Conservation (phyloP, 148 eudicot species). For the Vaccinium macrocarpon region DNA sequence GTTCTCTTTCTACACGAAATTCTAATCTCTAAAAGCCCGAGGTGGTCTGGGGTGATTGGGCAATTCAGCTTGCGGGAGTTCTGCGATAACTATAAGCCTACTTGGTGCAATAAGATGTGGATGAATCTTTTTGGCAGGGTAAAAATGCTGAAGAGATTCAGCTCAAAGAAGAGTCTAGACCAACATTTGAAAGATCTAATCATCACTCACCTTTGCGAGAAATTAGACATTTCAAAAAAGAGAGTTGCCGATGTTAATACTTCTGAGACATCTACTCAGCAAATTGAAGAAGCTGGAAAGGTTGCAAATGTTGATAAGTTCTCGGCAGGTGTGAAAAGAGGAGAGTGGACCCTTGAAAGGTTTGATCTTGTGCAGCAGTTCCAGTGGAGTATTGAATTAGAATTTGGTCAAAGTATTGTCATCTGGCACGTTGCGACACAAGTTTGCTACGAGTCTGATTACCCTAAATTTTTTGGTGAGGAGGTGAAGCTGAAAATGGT, state of each 20-base stretch:
- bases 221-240: neutral
- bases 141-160: neutral
- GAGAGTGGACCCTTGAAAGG: neutral
- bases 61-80: neutral
- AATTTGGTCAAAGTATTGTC: conserved; percentile 2
- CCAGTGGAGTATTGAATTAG: neutral
- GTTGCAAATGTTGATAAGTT: neutral
- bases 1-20: neutral
- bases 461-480: neutral
- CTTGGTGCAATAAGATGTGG: neutral
- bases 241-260: neutral
- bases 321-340: neutral
- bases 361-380: neutral
- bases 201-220: neutral
- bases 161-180: neutral
- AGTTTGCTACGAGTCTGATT: neutral
- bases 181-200: neutral
- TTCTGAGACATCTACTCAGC: neutral
- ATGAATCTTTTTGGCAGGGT: neutral
- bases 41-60: conserved; percentile 5
- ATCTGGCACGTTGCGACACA: conserved; percentile 12
- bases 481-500: neutral
- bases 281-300: neutral
- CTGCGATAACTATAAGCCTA: neutral
- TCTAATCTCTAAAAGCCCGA: neutral